These are phyloP conservation scores for Phialocephala sp. DNA, from an alignment of 2,329 filamentous ascomycete species.

Conservation along the genomic window DNA sequence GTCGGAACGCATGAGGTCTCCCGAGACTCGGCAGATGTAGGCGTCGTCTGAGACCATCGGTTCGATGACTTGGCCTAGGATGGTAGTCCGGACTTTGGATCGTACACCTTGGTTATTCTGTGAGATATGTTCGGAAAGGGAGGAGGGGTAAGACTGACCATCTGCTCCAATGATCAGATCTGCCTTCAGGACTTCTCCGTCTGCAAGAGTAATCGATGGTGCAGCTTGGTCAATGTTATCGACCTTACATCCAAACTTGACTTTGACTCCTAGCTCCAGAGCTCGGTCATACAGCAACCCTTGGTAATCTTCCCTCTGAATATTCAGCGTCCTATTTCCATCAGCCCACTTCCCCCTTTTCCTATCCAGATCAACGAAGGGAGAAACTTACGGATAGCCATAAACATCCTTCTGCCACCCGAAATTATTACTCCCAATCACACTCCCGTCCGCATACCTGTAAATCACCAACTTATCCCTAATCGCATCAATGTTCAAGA, in stretches of 20 bases:
- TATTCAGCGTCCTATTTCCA: slow-evolving; percentile 6
- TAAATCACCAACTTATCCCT: slow-evolving; percentile 1
- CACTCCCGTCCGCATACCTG: slow-evolving; percentile 14
- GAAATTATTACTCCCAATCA: slow-evolving; percentile 11
- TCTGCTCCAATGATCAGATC: slow-evolving; percentile 20
- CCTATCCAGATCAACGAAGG: neutral
- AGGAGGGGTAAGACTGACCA: slow-evolving; percentile 1
- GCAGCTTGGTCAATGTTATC: neutral
- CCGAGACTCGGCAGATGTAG: slow-evolving; percentile 12
- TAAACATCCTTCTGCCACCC: slow-evolving; percentile 9
- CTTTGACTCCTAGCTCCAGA: slow-evolving; percentile 6
- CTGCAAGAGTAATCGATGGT: slow-evolving; percentile 7
- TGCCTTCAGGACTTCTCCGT: slow-evolving; percentile 2
- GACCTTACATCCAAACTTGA: slow-evolving; percentile 10
- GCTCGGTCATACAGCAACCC: slow-evolving; percentile 13
- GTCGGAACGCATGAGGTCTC: slow-evolving; percentile 6
- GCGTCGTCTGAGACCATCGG: slow-evolving; percentile 10
- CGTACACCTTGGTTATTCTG: neutral
- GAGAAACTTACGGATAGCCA: slow-evolving; percentile 10
- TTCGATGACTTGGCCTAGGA: slow-evolving; percentile 7
- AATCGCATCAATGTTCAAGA: slow-evolving; percentile 1
- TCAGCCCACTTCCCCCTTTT: neutral
- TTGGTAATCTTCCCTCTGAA: slow-evolving; percentile 12
- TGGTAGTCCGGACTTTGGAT: slow-evolving; percentile 5
- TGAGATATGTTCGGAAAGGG: neutral